Evolutionary conservation across 2,329 filamentous ascomycete species (phyloP), one percentile per base, ranked within the genome.

Genomic region (Ceratocystis alfenasii): DNA sequence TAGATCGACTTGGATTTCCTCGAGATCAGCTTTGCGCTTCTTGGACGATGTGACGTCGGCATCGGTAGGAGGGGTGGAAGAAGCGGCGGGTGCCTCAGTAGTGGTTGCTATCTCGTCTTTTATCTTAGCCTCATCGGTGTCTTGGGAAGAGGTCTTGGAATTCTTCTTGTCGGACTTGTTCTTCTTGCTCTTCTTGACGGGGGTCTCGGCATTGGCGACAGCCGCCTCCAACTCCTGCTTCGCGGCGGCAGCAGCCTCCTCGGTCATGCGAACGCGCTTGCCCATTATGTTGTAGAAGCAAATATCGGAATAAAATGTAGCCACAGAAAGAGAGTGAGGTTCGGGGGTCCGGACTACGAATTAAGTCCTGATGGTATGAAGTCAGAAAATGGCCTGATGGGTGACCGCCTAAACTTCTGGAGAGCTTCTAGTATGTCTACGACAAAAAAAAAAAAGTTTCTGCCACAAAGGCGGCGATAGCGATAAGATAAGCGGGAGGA

Each of bases 1-100:
- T 69, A 99, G 78, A 74, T 99, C 90, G 73, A 99, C 91, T 75
- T 95, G 90, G 72, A 99, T 87, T 72, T 92, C 88, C 61, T 86
- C 82, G 65, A 82, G 75, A 65, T 80, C 76, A 62, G 85, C 78
- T 76, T 93, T 94, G 75, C 89, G 87, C 78, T 95, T 90, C 73
- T 82, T 87, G 66, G 78, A 77, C 33, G 74, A 44, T n/a, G 50
- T 66, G 46, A 62, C 44, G 20, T 68, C 45, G 45, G 20, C 55
- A 30, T 65, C 50, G 20, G 48, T 60, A 12, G 28, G 48, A 12
- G 33, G 7, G 44, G 64, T 60, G 22, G 59, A 36, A 17, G 63
- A 20, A 33, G 20, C 45, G 10, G 46, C 36, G 17, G 17, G 17
- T 30, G 64, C 36, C 36, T 65, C 64, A 57, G 57, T 28, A n/a